phyloP scores from a whole-genome alignment of 1,284 basidiomycete genomes.

The Rhodotorula sp. region DNA sequence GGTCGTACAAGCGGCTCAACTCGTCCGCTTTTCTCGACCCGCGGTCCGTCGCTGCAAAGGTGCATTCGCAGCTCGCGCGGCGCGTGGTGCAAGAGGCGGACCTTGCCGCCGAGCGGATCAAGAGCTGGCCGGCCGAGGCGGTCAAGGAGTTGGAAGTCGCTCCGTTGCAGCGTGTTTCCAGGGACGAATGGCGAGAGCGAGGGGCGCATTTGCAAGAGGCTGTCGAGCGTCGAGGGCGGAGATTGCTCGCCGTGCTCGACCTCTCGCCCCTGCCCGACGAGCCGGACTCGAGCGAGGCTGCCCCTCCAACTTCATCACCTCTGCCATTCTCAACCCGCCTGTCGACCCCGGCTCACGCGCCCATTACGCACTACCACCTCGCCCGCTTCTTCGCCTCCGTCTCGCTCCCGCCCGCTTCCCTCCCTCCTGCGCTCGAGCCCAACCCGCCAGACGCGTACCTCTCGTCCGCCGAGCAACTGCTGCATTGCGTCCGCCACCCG shows the following conservation, averaged over 20 bases:
- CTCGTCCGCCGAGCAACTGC: not conserved
- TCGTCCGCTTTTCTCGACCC: not conserved
- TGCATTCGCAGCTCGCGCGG: slow-evolving; percentile 9
- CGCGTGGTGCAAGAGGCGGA: slow-evolving; percentile 25
- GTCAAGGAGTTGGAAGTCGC: not conserved
- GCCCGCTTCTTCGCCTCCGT: not conserved
- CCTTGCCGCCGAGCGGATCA: slow-evolving; percentile 15
- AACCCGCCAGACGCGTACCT: too few species aligned
- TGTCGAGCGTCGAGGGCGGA: not conserved
- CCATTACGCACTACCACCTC: not conserved
- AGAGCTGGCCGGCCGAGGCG: slow-evolving; percentile 12
- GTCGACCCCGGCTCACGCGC: too few species aligned
- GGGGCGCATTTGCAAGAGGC: not conserved
- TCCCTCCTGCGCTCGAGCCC: not conserved
- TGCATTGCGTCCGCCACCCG: not conserved
- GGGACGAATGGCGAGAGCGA: not conserved
- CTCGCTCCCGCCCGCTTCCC: not conserved
- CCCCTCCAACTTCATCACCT: too few species aligned
- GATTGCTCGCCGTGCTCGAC: slow-evolving; percentile 11
- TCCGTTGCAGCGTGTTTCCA: not conserved
- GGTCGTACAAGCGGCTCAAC: slow-evolving; percentile 24
- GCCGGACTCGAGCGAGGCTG: not conserved
- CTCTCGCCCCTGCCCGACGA: not conserved
- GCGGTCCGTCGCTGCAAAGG: not conserved
- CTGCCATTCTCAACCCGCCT: not conserved